Base-by-base conservation (phyloP, 306 rosid genomes). In the Chamaecrista fasciculata region DNA sequence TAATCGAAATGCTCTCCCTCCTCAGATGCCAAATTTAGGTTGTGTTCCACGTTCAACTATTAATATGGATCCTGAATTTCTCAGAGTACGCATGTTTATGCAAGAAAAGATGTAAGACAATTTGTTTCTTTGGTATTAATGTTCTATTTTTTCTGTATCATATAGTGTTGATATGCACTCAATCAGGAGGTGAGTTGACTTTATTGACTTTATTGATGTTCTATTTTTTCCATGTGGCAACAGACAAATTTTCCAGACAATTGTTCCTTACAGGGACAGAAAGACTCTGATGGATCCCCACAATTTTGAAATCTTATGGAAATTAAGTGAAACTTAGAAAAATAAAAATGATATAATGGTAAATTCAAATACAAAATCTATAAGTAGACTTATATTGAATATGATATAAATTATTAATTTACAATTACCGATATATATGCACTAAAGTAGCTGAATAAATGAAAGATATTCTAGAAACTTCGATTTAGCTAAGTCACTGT, bases 51-150 rank as follows among this genome's bases (percentile, higher is more conserved):
- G 89, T 31, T 39, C 78, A 25, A 26, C 71, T 44, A 75, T 56
- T 58, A 71, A 34, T 56, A 80, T 79, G 92, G 96, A 91, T 53
- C 60, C 92, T 3, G 99, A 95, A 31, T 8, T 95, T 77, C 5
- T 7, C 6, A 86, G 79, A 70, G 80, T 84, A 5, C 96, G 99
- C 0, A 0, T 57, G 0, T 62, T 52, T 67, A 87, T 87, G 70
- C 85, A 84, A 39, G 91, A 84, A 1, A 89, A 69, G 80, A 95
- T 95, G 99, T 95, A 86, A 85, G 99, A 29, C 58, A 12, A 19
- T 34, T 57, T 26, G 11, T 16, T 63, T 63, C 57, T 23, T 19
- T 3, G 40, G 6, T 11, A 34, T 10, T 19, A 5, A 49, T 33
- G 6, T 11, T 4, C 15, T 25, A 34, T 37, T 5, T 71, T 62